Conservation (phyloP, 139 green algal genomes). For the Chlorella sp. region DNA sequence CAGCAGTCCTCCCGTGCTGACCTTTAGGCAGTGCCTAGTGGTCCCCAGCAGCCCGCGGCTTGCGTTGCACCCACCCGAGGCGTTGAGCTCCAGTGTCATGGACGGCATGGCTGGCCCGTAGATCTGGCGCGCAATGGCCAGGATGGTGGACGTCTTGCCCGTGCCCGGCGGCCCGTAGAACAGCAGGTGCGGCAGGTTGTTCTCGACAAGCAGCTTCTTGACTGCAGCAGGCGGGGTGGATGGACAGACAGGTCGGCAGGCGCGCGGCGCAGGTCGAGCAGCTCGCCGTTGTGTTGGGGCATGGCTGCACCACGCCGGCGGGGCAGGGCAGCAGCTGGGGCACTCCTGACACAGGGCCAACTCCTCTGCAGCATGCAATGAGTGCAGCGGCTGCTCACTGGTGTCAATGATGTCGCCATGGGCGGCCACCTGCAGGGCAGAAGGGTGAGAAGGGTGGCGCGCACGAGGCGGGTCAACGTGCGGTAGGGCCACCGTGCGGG, state of each 20-base stretch:
- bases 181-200: constrained; percentile 94
- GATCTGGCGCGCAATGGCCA: constrained; percentile 89
- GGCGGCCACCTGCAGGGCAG: constrained; percentile 80
- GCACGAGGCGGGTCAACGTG: background rate
- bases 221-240: constrained; percentile 37
- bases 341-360: background rate
- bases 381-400: constrained; percentile 61
- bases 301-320: background rate
- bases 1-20: too few relatives aligned
- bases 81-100: constrained; percentile 92
- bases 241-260: too few relatives aligned
- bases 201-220: constrained; percentile 44
- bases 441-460: background rate
- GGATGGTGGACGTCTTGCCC: constrained; percentile 97
- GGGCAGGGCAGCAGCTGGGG: background rate
- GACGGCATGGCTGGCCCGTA: constrained; percentile 51
- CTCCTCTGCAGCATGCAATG: background rate
- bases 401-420: constrained; percentile 99
- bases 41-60: constrained; percentile 44
- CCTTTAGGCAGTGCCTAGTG: too few relatives aligned
- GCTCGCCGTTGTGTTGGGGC: too few relatives aligned
- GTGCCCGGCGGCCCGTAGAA: constrained; percentile 99
- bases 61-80: constrained; percentile 95
- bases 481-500: too few relatives aligned
- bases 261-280: too few relatives aligned